Percentiles rank a stretch among this genome's conserved stretches.
phyloP scores from a whole-genome alignment of 2,329 filamentous ascomycete genomes.

The Fusarium citri region DNA sequence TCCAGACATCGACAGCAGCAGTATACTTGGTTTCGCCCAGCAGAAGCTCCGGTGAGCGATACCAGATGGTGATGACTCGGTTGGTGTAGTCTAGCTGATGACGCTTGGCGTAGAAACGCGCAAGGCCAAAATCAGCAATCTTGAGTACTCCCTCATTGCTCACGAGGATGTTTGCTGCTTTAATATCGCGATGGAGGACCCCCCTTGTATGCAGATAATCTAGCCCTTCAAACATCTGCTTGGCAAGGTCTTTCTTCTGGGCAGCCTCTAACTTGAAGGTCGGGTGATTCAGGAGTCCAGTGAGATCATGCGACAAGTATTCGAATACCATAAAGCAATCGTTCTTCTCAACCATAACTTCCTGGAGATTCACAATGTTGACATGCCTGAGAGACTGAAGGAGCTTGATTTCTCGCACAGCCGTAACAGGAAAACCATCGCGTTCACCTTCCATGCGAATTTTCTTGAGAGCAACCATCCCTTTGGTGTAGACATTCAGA shows the following conservation, averaged over 20 bases:
- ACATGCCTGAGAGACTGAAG: slow-evolving; percentile 85
- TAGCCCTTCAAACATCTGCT: slow-evolving; percentile 91
- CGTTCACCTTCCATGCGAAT: slow-evolving; percentile 94
- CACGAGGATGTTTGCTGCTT: slow-evolving; percentile 96
- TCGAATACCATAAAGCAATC: slow-evolving; percentile 99
- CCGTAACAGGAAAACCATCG: slow-evolving; percentile 91
- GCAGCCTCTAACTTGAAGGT: slow-evolving; percentile 85
- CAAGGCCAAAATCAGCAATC: slow-evolving; percentile 94
- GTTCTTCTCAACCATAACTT: slow-evolving; percentile 98
- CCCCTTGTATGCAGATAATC: slow-evolving; percentile 93
- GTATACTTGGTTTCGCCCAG: slow-evolving; percentile 92
- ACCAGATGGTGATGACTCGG: slow-evolving; percentile 99
- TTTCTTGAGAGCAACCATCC: slow-evolving; percentile 85
- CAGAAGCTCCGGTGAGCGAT: slow-evolving; percentile 79
- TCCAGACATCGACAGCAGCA: slow-evolving; percentile 94
- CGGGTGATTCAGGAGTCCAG: slow-evolving; percentile 93
- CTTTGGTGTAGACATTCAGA: slow-evolving; percentile 90
- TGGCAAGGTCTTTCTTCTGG: slow-evolving; percentile 93
- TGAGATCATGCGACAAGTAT: slow-evolving; percentile 95
- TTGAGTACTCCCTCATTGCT: slow-evolving; percentile 91
- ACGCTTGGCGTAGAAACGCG: slow-evolving; percentile 94
- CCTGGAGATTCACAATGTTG: slow-evolving; percentile 85
- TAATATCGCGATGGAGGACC: slow-evolving; percentile 97
- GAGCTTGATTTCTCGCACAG: slow-evolving; percentile 90
- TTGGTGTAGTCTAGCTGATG: slow-evolving; percentile 96